Percentiles rank a stretch among this genome's conserved stretches.
Conservation (phyloP, 2,329 filamentous ascomycete genomes). For the Mycosphaerella arachidis region DNA sequence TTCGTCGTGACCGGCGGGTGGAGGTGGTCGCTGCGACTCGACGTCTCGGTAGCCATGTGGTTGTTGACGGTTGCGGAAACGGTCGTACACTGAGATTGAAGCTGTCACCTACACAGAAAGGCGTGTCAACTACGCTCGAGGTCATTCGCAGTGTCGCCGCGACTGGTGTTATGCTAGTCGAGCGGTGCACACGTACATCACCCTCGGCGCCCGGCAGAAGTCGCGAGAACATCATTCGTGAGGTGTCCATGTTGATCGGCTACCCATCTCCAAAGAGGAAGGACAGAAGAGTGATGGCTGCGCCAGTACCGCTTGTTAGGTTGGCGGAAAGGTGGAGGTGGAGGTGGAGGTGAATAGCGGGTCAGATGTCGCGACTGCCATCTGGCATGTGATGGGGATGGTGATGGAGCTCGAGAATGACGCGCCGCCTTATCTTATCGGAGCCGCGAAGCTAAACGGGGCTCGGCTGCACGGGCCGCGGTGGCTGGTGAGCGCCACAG, state of each 20-base stretch:
- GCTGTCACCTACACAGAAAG: too few relatives aligned
- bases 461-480: not conserved
- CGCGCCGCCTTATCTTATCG: not conserved
- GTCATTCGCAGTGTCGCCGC: not conserved
- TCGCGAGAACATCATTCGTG: not conserved
- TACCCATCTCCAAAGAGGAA: not conserved
- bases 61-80: not conserved
- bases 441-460: not conserved
- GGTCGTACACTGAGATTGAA: too few relatives aligned
- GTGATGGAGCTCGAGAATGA: not conserved
- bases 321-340: too few relatives aligned
- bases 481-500: not conserved
- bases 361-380: not conserved
- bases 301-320: too few relatives aligned
- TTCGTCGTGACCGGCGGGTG: conserved; percentile 50
- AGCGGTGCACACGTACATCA: not conserved
- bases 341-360: not conserved
- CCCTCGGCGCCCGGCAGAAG: not conserved
- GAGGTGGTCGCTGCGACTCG: conserved; percentile 42
- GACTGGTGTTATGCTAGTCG: not conserved
- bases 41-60: conserved; percentile 29
- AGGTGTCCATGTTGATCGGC: not conserved
- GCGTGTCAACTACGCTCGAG: too few relatives aligned
- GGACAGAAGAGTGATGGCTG: too few relatives aligned
- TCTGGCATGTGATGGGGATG: not conserved